Conservation (phyloP, 192 early-diverging fungal species). For the Rhizoclosmatium sp. region DNA sequence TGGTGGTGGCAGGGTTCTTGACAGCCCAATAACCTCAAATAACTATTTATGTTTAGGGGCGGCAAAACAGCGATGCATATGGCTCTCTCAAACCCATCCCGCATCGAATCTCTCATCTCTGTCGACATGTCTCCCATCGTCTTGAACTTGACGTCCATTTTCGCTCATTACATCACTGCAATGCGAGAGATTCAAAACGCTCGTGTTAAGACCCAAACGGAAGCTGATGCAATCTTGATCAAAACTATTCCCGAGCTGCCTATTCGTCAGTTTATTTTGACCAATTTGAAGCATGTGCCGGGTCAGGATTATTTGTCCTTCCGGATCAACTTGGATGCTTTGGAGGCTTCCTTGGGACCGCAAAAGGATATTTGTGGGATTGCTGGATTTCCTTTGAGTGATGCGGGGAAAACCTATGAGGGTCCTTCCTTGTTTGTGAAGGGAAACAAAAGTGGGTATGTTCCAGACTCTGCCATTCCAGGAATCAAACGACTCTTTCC, state of each 20-base stretch:
- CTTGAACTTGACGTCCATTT: slow-evolving; percentile 32
- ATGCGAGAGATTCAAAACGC: slow-evolving; percentile 49
- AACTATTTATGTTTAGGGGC: slow-evolving; percentile 37
- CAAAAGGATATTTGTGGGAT: slow-evolving; percentile 5
- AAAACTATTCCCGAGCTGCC: slow-evolving; percentile 45
- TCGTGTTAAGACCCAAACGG: slow-evolving; percentile 25
- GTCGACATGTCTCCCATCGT: slow-evolving; percentile 59
- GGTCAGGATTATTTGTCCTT: slow-evolving; percentile 60
- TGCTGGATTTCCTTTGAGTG: slow-evolving; percentile 42
- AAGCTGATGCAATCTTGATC: slow-evolving; percentile 54
- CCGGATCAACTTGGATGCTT: slow-evolving; percentile 76
- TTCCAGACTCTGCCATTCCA: slow-evolving; percentile 60
- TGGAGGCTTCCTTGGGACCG: slow-evolving; percentile 51
- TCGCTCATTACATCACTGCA: slow-evolving; percentile 37
- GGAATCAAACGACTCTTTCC: slow-evolving; percentile 79
- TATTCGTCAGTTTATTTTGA: slow-evolving; percentile 79
- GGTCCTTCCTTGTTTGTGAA: slow-evolving; percentile 82
- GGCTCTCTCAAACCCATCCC: slow-evolving; percentile 36
- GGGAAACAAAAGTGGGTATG: slow-evolving; percentile 75
- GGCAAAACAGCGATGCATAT: slow-evolving; percentile 57
- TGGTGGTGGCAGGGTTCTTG: neutral
- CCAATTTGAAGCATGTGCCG: slow-evolving; percentile 79
- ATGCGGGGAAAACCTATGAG: slow-evolving; percentile 51
- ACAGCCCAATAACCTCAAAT: neutral
- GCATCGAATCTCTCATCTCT: slow-evolving; percentile 48